Conservation (phyloP, 306 rosid species). For the Gleditsia sinensis region DNA sequence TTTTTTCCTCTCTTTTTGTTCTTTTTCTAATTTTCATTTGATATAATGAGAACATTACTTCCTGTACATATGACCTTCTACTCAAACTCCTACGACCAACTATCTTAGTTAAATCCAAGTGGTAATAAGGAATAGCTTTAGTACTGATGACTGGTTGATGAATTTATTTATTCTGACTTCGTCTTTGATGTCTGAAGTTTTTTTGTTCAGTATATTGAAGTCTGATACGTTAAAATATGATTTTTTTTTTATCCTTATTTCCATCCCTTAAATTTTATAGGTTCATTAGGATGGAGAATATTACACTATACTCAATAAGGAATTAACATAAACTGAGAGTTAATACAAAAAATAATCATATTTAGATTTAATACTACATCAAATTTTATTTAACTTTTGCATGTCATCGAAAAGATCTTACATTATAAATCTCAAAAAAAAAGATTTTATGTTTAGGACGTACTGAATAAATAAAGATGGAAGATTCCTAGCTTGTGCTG, state of each 20-base stretch:
- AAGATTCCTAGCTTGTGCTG: neutral
- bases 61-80: neutral
- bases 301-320: neutral
- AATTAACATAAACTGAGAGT: neutral
- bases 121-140: neutral
- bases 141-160: neutral
- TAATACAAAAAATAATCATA: neutral
- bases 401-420: neutral
- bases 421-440: neutral
- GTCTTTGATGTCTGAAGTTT: neutral
- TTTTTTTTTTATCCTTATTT: neutral
- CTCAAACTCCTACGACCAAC: neutral
- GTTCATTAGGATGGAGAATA: neutral
- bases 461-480: slow-evolving; percentile 1
- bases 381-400: neutral
- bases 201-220: no score
- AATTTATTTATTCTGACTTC: neutral
- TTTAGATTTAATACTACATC: neutral
- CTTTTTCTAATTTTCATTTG: neutral
- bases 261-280: neutral
- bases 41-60: neutral
- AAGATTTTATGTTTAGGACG: neutral
- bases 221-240: neutral
- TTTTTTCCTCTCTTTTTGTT: neutral
- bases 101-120: neutral